These are phyloP conservation scores for Candida buenavistaensis DNA, from an alignment of 1,139 yeast species.

Conservation along the genomic window DNA sequence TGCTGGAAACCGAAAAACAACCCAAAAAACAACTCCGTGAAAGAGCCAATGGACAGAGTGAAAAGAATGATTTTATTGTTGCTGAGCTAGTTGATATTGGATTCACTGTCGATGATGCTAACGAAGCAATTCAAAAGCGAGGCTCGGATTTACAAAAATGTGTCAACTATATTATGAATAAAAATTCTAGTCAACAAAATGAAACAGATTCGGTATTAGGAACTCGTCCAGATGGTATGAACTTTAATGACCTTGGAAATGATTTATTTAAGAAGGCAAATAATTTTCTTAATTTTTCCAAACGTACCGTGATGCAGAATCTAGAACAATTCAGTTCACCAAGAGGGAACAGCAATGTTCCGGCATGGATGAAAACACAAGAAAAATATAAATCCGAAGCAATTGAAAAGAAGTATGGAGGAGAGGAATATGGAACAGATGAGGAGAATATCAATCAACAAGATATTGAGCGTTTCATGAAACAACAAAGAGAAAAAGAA, in stretches of 20 bases:
- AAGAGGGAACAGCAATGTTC: constrained; percentile 43
- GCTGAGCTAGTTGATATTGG: constrained; percentile 84
- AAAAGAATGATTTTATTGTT: constrained; percentile 49
- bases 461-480: constrained; percentile 41
- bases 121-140: constrained; percentile 54
- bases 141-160: constrained; percentile 68
- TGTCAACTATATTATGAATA: constrained; percentile 63
- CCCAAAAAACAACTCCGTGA: constrained; percentile 3
- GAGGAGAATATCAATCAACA: constrained; percentile 46
- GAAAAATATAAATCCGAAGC: constrained; percentile 47
- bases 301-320: constrained; percentile 62
- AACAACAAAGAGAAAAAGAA: constrained; percentile 40
- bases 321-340: constrained; percentile 55
- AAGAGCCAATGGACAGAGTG: constrained; percentile 4
- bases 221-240: constrained; percentile 16
- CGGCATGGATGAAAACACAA: constrained; percentile 79
- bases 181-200: constrained; percentile 17
- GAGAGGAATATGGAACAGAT: constrained; percentile 46
- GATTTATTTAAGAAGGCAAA: constrained; percentile 68
- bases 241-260: constrained; percentile 60
- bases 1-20: not conserved
- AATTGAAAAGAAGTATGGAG: constrained; percentile 34
- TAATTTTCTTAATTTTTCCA: constrained; percentile 58
- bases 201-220: constrained; percentile 16
- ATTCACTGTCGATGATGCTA: constrained; percentile 62